Conservation (phyloP, 164 flowering plant genomes). For the Warburgia ugandensis region DNA sequence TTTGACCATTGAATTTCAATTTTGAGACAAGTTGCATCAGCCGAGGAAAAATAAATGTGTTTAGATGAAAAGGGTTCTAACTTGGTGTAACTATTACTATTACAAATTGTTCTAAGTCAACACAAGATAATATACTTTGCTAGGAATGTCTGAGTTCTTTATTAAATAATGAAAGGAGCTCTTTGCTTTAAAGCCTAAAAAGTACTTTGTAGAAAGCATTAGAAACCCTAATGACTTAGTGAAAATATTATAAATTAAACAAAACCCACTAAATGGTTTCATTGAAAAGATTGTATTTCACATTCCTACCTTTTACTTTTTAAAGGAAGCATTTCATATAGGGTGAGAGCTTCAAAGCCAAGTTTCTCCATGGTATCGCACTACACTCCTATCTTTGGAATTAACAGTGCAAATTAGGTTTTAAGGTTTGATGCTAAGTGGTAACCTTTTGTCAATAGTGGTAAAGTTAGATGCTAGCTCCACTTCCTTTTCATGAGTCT, state of each 20-base stretch:
- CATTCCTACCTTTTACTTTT: slow-evolving; percentile 4
- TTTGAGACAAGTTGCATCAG: no score
- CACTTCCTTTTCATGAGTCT: background rate
- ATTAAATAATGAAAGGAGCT: background rate
- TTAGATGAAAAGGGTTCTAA: no score
- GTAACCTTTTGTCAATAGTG: background rate
- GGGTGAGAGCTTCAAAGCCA: background rate
- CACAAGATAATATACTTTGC: slow-evolving; percentile 5
- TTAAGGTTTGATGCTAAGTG: background rate
- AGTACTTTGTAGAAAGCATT: slow-evolving; percentile 9
- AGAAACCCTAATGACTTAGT: background rate
- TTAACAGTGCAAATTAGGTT: background rate
- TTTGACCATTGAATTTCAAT: no score
- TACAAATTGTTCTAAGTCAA: slow-evolving; percentile 8
- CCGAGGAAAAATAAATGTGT: no score
- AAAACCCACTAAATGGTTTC: slow-evolving; percentile 1
- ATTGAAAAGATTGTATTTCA: background rate
- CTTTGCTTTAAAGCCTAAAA: slow-evolving; percentile 8
- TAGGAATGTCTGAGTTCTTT: background rate
- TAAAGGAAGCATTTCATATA: slow-evolving; percentile 5
- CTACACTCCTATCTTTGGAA: background rate
- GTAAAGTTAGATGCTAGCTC: background rate
- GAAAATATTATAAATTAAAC: background rate
- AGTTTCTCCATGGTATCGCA: background rate
- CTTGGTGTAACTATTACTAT: no score